Base-by-base conservation (phyloP, 179 eudicot species). In the Nepenthes alata region DNA sequence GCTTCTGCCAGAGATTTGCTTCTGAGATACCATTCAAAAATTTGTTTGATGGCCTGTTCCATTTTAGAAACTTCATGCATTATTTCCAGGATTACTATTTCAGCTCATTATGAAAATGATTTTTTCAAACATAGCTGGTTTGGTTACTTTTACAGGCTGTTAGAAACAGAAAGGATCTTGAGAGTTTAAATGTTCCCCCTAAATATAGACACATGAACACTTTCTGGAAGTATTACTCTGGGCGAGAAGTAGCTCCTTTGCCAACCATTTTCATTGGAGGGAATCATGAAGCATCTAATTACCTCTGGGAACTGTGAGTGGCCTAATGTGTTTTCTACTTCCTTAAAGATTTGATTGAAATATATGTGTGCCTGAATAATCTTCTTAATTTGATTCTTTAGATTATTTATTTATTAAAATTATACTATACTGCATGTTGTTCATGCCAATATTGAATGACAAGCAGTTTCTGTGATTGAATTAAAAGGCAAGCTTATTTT, bases 251-350 rank as follows among this genome's bases (percentile, higher is more conserved):
- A 52, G 98, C 98, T 68, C 98, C 98, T 15, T 62, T 89, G 70
- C 96, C 98, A 60, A 93, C 96, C 68, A 63, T 93, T 71, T 93
- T 93, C 70, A 85, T 93, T 68, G 98, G 98, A 11, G 98, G 98
- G 49, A 93, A 93, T 77, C 98, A 93, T 14, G 98, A 93, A 76
- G 98, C 98, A 11, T 93, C 98, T 47, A 93, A 93, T 73, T 80
- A 89, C 70, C 83, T 93, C 10, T 93, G 98, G 98, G 98, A 93
- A 78, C 47, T 93, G 98, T 93, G 72, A 78, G 98, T 86, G 25
- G 41, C 52, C 3, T 35, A 41, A 41, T 4, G 5, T 7, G 8
- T 41, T 41, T 7, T 41, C 5, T 7, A 7, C 45, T 41, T 41
- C 25, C 25, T 25, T 25, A 25, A 25, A 25, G 25, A 25, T 25